Evolutionary conservation across 495 filamentous ascomycete species (phyloP).

Genomic region (Xylaria telfairii): DNA sequence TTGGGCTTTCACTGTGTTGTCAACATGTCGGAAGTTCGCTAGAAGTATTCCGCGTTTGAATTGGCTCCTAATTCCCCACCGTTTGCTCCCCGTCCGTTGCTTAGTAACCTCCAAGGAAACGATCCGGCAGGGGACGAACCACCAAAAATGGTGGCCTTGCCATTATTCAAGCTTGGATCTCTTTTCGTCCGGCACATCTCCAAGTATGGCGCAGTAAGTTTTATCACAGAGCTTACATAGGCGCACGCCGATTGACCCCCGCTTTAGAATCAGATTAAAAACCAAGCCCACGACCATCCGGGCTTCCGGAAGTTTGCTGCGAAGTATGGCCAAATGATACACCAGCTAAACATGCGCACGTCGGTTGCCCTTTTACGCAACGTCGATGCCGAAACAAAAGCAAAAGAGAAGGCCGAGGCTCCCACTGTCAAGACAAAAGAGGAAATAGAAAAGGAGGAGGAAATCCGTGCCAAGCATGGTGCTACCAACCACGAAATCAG

Average conservation of each 20-base stretch:
- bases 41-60: neutral
- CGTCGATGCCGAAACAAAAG: constrained; percentile 62
- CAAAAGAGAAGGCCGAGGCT: constrained; percentile 68
- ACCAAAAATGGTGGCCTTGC: constrained; percentile 57
- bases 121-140: neutral
- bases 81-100: neutral
- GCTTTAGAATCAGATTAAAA: constrained; percentile 88
- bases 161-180: constrained; percentile 53
- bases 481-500: constrained; percentile 45
- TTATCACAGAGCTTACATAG: constrained; percentile 6
- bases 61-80: neutral
- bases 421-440: constrained; percentile 84
- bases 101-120: neutral
- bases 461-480: constrained; percentile 52
- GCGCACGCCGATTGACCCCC: constrained; percentile 23
- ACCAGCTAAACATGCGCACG: constrained; percentile 92
- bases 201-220: constrained; percentile 64
- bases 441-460: constrained; percentile 68
- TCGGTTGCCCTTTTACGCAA: constrained; percentile 86
- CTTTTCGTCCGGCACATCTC: constrained; percentile 61
- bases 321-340: constrained; percentile 73
- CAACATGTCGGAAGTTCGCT: neutral
- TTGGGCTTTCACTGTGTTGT: neutral
- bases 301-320: constrained; percentile 82
- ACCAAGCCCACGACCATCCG: constrained; percentile 92